Percentiles rank a stretch among this genome's conserved stretches.
Evolutionary conservation across 164 flowering plant species (phyloP).

Genomic region (Umbellularia californica): DNA sequence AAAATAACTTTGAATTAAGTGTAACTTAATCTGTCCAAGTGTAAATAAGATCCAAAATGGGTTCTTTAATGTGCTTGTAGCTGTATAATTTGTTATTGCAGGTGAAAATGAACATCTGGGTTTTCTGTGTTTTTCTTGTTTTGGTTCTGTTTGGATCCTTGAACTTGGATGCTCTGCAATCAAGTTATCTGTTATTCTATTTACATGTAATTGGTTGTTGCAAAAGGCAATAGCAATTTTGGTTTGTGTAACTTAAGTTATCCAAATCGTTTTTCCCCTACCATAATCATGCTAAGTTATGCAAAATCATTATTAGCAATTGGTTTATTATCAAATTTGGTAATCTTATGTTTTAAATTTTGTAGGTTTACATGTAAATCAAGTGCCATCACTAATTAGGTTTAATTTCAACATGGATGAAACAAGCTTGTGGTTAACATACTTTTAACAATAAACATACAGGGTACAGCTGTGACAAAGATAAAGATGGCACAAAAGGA

Average conservation of each 20-base stretch:
- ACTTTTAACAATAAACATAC: background rate
- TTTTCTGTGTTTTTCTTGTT: no score
- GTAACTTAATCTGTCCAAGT: no score
- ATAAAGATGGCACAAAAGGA: constrained; percentile 94
- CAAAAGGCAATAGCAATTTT: background rate
- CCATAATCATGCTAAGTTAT: background rate
- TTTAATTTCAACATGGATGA: background rate
- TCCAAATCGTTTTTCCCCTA: background rate
- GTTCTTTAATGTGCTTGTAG: no score
- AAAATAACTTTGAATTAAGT: no score
- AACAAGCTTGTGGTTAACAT: background rate
- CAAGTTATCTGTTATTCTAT: background rate
- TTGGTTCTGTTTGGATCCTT: background rate
- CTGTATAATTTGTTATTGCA: no score
- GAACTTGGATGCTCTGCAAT: background rate
- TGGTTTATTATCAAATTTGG: background rate
- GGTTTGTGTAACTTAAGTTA: no score
- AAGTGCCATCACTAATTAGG: background rate
- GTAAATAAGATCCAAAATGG: no score
- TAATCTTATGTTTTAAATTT: background rate
- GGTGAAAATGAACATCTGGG: no score
- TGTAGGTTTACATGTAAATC: background rate
- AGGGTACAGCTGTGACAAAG: constrained; percentile 95
- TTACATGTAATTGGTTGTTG: background rate
- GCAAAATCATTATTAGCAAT: background rate